Percentiles rank a stretch among this genome's conserved stretches.
Conservation (phyloP, 371 early-diverging fungal genomes). For the Sporodiniella umbellata region DNA sequence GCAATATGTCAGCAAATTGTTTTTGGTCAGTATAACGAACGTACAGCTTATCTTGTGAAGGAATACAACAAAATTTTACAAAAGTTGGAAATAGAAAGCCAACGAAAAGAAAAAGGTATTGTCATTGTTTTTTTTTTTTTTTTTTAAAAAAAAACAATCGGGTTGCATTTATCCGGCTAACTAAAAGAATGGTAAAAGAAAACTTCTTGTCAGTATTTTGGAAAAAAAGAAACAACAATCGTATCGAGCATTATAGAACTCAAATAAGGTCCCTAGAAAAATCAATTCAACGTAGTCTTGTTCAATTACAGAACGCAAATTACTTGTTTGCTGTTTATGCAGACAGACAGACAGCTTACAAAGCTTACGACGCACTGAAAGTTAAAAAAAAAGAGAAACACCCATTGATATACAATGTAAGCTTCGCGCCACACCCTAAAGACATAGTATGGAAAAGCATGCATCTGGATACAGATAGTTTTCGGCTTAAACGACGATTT, state of each 20-base stretch:
- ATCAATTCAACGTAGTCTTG: slow-evolving; percentile 58
- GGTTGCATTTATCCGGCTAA: too few relatives aligned
- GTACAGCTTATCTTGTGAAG: not conserved
- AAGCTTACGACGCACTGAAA: slow-evolving; percentile 40
- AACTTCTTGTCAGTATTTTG: too few relatives aligned
- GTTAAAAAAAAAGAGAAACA: slow-evolving; percentile 12
- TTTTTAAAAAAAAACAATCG: too few relatives aligned
- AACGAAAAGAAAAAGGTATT: not conserved
- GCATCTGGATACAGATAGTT: slow-evolving; percentile 47
- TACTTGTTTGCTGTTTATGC: slow-evolving; percentile 71
- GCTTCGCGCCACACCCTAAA: slow-evolving; percentile 64
- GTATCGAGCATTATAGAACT: slow-evolving; percentile 68
- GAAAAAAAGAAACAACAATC: slow-evolving; percentile 47
- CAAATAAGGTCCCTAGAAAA: slow-evolving; percentile 57
- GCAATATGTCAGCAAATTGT: slow-evolving; percentile 1
- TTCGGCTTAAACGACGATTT: slow-evolving; percentile 46
- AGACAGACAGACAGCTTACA: slow-evolving; percentile 28
- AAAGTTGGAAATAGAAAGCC: not conserved
- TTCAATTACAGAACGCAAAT: slow-evolving; percentile 43
- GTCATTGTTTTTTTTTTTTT: too few relatives aligned
- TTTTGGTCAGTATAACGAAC: slow-evolving; percentile 8
- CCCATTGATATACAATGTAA: slow-evolving; percentile 9
- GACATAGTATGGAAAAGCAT: slow-evolving; percentile 80
- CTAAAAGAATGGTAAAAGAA: too few relatives aligned
- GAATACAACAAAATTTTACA: slow-evolving; percentile 6